These are phyloP conservation scores for Pseudogymnoascus sp. DNA, from an alignment of 2,329 filamentous ascomycete genomes.

Conservation along the genomic window DNA sequence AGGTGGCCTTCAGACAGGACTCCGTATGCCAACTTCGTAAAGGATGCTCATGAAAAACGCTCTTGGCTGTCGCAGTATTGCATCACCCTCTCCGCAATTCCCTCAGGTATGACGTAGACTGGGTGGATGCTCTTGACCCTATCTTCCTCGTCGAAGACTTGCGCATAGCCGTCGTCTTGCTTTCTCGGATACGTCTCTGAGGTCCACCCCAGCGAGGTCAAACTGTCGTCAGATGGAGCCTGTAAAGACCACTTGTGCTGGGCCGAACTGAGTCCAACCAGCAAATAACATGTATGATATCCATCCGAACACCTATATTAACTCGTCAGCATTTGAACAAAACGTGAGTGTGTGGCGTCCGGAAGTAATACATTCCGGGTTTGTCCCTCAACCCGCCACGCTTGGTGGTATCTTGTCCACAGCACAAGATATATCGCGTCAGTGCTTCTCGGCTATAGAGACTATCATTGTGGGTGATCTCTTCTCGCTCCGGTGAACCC, in stretches of 20 bases:
- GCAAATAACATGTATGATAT: constrained; percentile 89
- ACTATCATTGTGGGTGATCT: constrained; percentile 32
- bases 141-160: constrained; percentile 66
- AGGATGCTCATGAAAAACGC: constrained; percentile 18
- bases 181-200: constrained; percentile 35
- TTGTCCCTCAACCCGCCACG: constrained; percentile 87
- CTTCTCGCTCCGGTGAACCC: constrained; percentile 22
- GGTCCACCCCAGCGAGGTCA: constrained; percentile 31
- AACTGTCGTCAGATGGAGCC: constrained; percentile 20
- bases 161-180: constrained; percentile 39
- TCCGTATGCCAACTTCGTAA: background rate
- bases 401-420: constrained; percentile 67
- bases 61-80: constrained; percentile 25
- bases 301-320: constrained; percentile 63
- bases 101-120: constrained; percentile 74
- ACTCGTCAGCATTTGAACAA: constrained; percentile 4
- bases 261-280: constrained; percentile 75
- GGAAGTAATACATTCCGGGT: constrained; percentile 62
- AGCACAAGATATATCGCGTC: constrained; percentile 81
- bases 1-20: background rate
- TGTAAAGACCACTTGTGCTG: constrained; percentile 59
- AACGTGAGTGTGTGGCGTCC: constrained; percentile 10
- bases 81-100: constrained; percentile 28
- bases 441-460: constrained; percentile 79
- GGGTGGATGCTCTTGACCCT: constrained; percentile 68